phyloP scores from a whole-genome alignment of 2,329 filamentous ascomycete genomes.

The Pseudogymnoascus sp. region DNA sequence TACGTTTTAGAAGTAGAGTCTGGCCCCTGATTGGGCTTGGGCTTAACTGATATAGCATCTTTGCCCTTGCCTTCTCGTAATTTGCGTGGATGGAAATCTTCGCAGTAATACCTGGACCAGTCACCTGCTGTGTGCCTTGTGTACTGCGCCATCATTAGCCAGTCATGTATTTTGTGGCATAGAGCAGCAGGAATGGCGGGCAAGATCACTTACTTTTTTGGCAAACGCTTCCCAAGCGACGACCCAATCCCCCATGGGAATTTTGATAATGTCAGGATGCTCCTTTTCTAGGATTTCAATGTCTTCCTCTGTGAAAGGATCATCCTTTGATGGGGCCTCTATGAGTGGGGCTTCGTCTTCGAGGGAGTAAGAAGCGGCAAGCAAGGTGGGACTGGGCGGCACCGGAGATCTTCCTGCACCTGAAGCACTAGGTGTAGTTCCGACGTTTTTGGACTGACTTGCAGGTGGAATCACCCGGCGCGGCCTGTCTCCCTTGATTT shows the following conservation, averaged over 20 bases:
- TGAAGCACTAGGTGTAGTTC: not conserved
- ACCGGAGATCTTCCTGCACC: not conserved
- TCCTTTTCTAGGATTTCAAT: slow-evolving; percentile 15
- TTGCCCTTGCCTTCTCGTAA: not conserved
- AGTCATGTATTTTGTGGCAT: slow-evolving; percentile 7
- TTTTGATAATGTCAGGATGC: slow-evolving; percentile 20
- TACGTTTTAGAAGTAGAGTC: not conserved
- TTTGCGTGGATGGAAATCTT: slow-evolving; percentile 18
- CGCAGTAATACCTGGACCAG: slow-evolving; percentile 26
- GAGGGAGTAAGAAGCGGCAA: not conserved
- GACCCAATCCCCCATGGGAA: slow-evolving; percentile 19
- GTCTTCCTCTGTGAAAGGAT: slow-evolving; percentile 23
- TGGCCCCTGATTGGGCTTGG: not conserved
- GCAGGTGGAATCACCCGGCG: not conserved
- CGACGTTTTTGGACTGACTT: not conserved
- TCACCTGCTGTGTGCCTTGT: slow-evolving; percentile 26
- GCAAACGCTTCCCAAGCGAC: slow-evolving; percentile 26
- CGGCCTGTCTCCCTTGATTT: slow-evolving; percentile 9
- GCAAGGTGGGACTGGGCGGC: not conserved
- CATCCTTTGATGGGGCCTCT: not conserved
- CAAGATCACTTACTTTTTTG: slow-evolving; percentile 16
- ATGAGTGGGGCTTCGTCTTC: not conserved
- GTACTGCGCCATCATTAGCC: slow-evolving; percentile 18
- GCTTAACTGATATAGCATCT: not conserved
- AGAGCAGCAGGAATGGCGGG: not conserved